Conservation (phyloP, 2,329 filamentous ascomycete genomes). For the Alternaria viburni region DNA sequence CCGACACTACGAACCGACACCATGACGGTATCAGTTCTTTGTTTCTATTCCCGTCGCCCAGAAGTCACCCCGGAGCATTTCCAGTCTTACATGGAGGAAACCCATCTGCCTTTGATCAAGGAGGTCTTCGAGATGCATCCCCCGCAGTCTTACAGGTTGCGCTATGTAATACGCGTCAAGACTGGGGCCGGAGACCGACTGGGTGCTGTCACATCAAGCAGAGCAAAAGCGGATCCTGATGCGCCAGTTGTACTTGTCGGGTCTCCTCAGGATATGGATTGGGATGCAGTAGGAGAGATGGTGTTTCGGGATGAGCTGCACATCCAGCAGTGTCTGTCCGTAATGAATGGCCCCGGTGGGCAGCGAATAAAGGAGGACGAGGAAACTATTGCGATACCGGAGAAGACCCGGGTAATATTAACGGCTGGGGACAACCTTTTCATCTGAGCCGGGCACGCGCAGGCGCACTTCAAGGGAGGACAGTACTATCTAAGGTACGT, state of each 20-base stretch:
- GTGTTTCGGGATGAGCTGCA: conserved; percentile 32
- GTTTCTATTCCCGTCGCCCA: conserved; percentile 27
- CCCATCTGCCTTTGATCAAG: conserved; percentile 23
- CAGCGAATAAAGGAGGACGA: conserved; percentile 29
- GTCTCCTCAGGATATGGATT: conserved; percentile 19
- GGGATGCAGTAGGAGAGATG: conserved; percentile 29
- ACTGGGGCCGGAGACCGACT: conserved; percentile 25
- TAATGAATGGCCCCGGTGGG: conserved; percentile 20
- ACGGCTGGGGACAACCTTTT: conserved; percentile 12
- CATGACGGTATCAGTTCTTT: conserved; percentile 18
- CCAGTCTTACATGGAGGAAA: conserved; percentile 20
- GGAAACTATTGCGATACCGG: conserved; percentile 22
- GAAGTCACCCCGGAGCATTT: conserved; percentile 25
- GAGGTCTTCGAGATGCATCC: conserved; percentile 20
- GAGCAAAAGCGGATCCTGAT: conserved; percentile 11
- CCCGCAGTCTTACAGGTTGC: conserved; percentile 12
- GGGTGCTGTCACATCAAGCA: conserved; percentile 20
- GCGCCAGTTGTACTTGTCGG: conserved; percentile 31
- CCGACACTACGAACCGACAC: not conserved
- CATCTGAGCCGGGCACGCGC: not conserved
- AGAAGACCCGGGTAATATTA: conserved; percentile 19
- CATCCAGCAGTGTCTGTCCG: conserved; percentile 27
- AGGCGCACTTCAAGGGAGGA: not conserved
- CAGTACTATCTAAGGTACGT: not conserved
- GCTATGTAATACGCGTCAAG: conserved; percentile 23